A percentile compares a stretch with the other conserved stretches of the same genome.
phyloP scores from a whole-genome alignment of 2,329 filamentous ascomycete species.

The Pseudodiploospora longispora region DNA sequence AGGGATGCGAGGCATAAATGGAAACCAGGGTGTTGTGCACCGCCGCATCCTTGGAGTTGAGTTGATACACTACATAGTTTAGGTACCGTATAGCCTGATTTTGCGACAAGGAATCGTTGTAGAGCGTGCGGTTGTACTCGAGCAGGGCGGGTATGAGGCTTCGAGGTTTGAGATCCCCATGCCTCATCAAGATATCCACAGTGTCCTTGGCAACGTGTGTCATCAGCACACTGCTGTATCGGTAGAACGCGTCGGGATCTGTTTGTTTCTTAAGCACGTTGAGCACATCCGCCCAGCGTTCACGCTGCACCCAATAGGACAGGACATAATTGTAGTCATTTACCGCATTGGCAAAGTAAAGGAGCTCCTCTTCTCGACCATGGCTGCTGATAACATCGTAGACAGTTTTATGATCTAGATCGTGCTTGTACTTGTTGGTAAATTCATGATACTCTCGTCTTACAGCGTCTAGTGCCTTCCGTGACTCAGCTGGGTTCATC shows the following conservation, averaged over 20 bases:
- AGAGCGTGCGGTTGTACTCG: slow-evolving; percentile 79
- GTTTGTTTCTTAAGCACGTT: slow-evolving; percentile 88
- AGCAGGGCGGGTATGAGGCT: slow-evolving; percentile 88
- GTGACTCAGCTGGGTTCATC: slow-evolving; percentile 61
- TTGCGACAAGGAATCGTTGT: slow-evolving; percentile 53
- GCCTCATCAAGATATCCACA: slow-evolving; percentile 93
- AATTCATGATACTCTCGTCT: slow-evolving; percentile 84
- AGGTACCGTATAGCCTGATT: slow-evolving; percentile 95
- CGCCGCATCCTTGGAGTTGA: slow-evolving; percentile 71
- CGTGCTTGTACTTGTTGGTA: slow-evolving; percentile 71
- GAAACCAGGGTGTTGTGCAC: slow-evolving; percentile 96
- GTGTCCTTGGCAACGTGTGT: slow-evolving; percentile 74
- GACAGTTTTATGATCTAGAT: slow-evolving; percentile 83
- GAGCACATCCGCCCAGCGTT: slow-evolving; percentile 82
- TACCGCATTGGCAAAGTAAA: slow-evolving; percentile 81
- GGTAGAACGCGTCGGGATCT: slow-evolving; percentile 88
- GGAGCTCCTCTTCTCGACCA: slow-evolving; percentile 82
- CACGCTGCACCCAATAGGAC: slow-evolving; percentile 93
- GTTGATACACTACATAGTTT: slow-evolving; percentile 83
- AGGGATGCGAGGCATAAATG: slow-evolving; percentile 82
- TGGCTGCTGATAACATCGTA: slow-evolving; percentile 97
- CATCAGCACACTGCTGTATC: slow-evolving; percentile 96
- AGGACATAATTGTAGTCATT: slow-evolving; percentile 93
- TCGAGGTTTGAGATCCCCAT: slow-evolving; percentile 73
- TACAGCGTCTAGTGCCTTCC: slow-evolving; percentile 61